phyloP scores from a whole-genome alignment of 2,329 filamentous ascomycete species.

The Emmonsiellopsis sp. region DNA sequence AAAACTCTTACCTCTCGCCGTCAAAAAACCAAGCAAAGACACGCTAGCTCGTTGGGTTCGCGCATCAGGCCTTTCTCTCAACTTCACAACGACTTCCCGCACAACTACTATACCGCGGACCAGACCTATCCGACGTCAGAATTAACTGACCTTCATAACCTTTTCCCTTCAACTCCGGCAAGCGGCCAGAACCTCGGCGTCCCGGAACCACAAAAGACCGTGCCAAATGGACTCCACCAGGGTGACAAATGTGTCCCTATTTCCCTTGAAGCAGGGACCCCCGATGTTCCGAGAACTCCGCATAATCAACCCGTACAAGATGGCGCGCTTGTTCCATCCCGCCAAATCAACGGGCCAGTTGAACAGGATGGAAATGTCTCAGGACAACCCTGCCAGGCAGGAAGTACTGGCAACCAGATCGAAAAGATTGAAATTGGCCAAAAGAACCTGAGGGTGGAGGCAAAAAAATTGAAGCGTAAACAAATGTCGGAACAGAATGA shows the following conservation, averaged over 20 bases:
- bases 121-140: slow-evolving; percentile 14
- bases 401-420: too few species aligned
- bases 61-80: slow-evolving; percentile 27
- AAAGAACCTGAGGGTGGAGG: too few species aligned
- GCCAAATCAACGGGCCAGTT: not conserved
- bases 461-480: not conserved
- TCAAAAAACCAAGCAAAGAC: not conserved
- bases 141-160: slow-evolving; percentile 20
- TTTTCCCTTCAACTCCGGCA: slow-evolving; percentile 19
- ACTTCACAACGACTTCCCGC: slow-evolving; percentile 15
- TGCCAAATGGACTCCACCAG: not conserved
- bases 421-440: too few species aligned
- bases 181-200: not conserved
- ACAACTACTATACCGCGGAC: slow-evolving; percentile 5
- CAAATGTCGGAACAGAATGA: not conserved
- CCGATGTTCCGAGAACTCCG: not conserved
- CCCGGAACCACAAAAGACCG: not conserved
- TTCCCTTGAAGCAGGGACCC: not conserved
- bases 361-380: not conserved
- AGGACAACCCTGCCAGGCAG: too few species aligned
- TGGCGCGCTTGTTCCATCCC: too few species aligned
- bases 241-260: not conserved
- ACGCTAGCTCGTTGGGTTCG: not conserved
- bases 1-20: not conserved
- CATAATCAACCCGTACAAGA: too few species aligned